phyloP scores from a whole-genome alignment of 768 basidiomycete species.

The Naematelia encephala region DNA sequence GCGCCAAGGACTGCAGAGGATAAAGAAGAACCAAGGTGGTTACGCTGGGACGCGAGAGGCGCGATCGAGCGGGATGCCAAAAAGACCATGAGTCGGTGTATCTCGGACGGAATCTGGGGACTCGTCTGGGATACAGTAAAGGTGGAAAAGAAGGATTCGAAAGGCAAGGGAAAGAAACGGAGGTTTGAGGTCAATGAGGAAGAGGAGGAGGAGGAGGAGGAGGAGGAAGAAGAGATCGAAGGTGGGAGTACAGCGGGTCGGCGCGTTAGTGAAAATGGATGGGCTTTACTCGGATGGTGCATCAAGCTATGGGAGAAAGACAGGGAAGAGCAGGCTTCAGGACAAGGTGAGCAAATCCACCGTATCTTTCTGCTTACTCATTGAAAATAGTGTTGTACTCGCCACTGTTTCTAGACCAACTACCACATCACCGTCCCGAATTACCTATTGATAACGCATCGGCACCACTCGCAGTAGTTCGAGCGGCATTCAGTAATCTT shows the following conservation, averaged over 20 bases:
- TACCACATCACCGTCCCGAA: slow-evolving; percentile 16
- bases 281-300: slow-evolving; percentile 24
- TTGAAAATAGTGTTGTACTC: slow-evolving; percentile 11
- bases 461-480: slow-evolving; percentile 10
- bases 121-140: slow-evolving; percentile 1
- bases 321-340: slow-evolving; percentile 1
- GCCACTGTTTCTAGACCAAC: slow-evolving; percentile 22
- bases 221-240: slow-evolving; percentile 16
- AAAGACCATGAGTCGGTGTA: slow-evolving; percentile 6
- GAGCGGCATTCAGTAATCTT: background rate
- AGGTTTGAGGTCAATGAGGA: background rate
- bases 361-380: background rate
- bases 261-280: slow-evolving; percentile 18
- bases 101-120: slow-evolving; percentile 20
- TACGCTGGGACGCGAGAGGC: slow-evolving; percentile 13
- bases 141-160: slow-evolving; percentile 12
- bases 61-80: slow-evolving; percentile 9
- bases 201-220: slow-evolving; percentile 17
- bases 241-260: too few relatives aligned
- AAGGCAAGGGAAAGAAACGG: slow-evolving; percentile 12
- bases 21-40: slow-evolving; percentile 6
- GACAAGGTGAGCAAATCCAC: background rate
- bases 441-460: slow-evolving; percentile 24
- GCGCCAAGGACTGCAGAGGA: background rate
- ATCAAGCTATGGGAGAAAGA: slow-evolving; percentile 33